Base-by-base conservation (phyloP, 768 basidiomycete genomes). In the Chiua virens region DNA sequence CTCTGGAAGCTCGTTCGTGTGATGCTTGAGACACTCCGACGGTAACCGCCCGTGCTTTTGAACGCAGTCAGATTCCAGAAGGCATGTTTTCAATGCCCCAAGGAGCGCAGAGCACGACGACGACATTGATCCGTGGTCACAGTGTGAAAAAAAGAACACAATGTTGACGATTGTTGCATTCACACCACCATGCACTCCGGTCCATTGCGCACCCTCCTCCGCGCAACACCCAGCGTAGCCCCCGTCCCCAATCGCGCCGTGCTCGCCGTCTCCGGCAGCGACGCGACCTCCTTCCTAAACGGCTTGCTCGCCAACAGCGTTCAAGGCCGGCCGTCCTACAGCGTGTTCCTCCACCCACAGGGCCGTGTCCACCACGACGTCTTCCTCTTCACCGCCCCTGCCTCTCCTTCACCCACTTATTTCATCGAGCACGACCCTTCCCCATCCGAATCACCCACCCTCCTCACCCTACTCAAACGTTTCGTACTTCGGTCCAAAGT, bases 401-500 rank as follows among this genome's bases (percentile, higher is more conserved):
- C 71, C 39, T 69, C 69, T 18, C 73, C 81, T 13, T 68, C 75
- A 20, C 70, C 67, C 15, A 80, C 79, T 17, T 91, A 86, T 64
- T 69, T 92, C 41, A 67, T 91, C 52, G 90, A 92, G 64, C 83
- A 86, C 61, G 84, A 94, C 65, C 69, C 80, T 11, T 73, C 82
- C 42, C 66, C 78, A 1, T 78, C 85, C 25, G 80, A 84, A 56
- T 78, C 80, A 8, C 77, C 79, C 2, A 68, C 86, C 0, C 74
- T 97, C 25, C 67, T 85, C 14, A 63, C 83, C n/a, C 73, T 88
- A 51, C 76, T 98, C 55, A 93, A 91, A 62, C 84, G 86, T 13
- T 90, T 88, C 68, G 79, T 95, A 36, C 79, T 99, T 2, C 86
- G 96, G 6, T 87, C 93, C 14, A 95, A 92, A 64, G 92, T 98